A percentile compares a stretch with the other conserved stretches of the same genome.
Evolutionary conservation across 306 rosid genomes (phyloP).

Genomic region (Myrica gale): DNA sequence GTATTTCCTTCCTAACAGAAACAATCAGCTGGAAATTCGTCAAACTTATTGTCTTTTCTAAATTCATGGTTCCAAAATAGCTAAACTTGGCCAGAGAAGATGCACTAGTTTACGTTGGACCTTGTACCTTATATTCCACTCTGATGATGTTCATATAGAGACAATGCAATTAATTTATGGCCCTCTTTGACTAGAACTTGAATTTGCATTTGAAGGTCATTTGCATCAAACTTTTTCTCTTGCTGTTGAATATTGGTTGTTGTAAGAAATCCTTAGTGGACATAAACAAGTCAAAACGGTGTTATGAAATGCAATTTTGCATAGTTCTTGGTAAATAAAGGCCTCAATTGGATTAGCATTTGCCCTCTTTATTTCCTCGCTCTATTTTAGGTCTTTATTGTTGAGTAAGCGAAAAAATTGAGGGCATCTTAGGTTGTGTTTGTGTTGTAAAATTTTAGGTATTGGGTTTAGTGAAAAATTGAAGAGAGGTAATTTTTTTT

Average conservation of each 20-base stretch:
- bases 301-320: background rate
- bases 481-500: no score
- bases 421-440: background rate
- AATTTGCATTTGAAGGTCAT: background rate
- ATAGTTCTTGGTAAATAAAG: background rate
- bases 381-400: background rate
- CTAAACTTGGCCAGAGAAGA: conserved; percentile 2
- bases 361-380: background rate
- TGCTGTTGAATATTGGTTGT: background rate
- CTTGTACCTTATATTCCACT: background rate
- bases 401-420: background rate
- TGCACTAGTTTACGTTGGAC: background rate
- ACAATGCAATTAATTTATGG: background rate
- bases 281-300: background rate
- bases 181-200: conserved; percentile 1
- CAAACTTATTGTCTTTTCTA: background rate
- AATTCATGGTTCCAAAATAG: background rate
- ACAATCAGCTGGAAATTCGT: background rate
- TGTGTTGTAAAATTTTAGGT: no score
- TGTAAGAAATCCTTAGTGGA: background rate
- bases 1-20: background rate
- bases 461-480: no score
- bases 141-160: background rate
- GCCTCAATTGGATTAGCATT: background rate
- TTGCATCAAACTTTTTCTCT: background rate